Conservation (phyloP, 2,329 filamentous ascomycete genomes). For the Hypocrella siamensis region DNA sequence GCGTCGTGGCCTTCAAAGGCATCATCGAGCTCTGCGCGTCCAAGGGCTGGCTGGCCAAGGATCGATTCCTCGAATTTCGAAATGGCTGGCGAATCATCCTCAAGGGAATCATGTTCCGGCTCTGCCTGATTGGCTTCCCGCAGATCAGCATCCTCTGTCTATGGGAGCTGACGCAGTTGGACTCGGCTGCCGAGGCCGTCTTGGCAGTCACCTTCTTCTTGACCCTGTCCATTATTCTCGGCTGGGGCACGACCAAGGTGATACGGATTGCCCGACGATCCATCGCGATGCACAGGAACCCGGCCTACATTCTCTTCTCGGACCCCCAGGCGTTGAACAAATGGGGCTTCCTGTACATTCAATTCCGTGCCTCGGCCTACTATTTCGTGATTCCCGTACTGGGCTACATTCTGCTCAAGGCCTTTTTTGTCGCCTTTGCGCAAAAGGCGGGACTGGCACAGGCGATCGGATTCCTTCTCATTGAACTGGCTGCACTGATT, state of each 20-base stretch:
- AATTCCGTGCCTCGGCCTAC: constrained; percentile 88
- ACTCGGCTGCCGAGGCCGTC: constrained; percentile 76
- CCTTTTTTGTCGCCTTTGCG: constrained; percentile 70
- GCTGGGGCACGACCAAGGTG: constrained; percentile 78
- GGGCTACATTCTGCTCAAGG: constrained; percentile 67
- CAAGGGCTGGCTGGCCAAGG: constrained; percentile 59
- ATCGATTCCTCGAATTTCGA: constrained; percentile 84
- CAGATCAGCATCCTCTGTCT: constrained; percentile 80
- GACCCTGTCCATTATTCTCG: constrained; percentile 59
- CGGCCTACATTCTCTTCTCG: constrained; percentile 89
- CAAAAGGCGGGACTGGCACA: constrained; percentile 58
- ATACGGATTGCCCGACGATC: constrained; percentile 76
- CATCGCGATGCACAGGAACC: constrained; percentile 44
- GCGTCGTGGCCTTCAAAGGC: constrained; percentile 65
- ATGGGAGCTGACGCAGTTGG: constrained; percentile 77
- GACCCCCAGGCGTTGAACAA: constrained; percentile 84
- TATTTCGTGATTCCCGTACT: constrained; percentile 80
- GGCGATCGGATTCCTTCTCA: constrained; percentile 68
- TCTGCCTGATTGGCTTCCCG: constrained; percentile 79
- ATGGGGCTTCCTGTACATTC: constrained; percentile 94
- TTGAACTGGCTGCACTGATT: constrained; percentile 66
- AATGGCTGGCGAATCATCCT: constrained; percentile 84
- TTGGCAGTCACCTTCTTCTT: constrained; percentile 78
- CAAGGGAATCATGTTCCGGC: constrained; percentile 83
- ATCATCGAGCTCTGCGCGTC: constrained; percentile 61